A percentile compares a stretch with the other conserved stretches of the same genome.
phyloP scores from a whole-genome alignment of 163 green algal species.

The Picocystis sp. region DNA sequence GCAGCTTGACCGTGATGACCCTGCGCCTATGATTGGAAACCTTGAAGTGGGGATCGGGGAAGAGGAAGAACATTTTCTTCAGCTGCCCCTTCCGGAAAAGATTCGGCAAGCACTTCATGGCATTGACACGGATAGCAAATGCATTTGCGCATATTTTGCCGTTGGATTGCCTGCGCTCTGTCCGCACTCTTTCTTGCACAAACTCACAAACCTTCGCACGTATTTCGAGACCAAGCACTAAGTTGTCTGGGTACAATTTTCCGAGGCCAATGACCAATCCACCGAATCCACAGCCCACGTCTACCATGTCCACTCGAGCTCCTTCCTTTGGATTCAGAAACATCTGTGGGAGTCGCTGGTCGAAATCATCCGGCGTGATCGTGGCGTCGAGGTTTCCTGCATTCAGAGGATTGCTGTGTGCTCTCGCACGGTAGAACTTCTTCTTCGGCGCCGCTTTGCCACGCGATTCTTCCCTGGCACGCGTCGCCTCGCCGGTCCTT shows the following conservation, averaged over 20 bases:
- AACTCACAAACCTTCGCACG: conserved; percentile 81
- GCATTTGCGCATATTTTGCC: no score
- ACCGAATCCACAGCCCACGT: conserved; percentile 95
- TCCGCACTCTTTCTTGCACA: conserved; percentile 31
- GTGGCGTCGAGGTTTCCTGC: conserved; percentile 62
- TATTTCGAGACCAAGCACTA: conserved; percentile 92
- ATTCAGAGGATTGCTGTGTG: conserved; percentile 90
- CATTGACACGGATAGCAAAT: conserved; percentile 61
- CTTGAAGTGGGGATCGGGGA: conserved; percentile 59
- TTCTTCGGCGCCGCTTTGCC: conserved; percentile 35
- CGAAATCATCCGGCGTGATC: conserved; percentile 24
- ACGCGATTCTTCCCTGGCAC: no score
- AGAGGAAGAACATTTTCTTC: conserved; percentile 96
- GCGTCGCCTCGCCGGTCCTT: no score
- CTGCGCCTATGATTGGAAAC: conserved; percentile 24
- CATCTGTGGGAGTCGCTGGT: conserved; percentile 37
- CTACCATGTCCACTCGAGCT: conserved; percentile 60
- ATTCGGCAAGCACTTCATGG: conserved; percentile 87
- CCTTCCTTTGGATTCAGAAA: conserved; percentile 5
- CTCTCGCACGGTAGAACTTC: conserved; percentile 67
- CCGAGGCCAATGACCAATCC: conserved; percentile 62
- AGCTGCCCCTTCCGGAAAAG: conserved; percentile 87
- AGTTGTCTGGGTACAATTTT: conserved; percentile 64
- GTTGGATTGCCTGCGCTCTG: no score
- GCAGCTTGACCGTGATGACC: conserved; percentile 62